Conservation (phyloP, 2,329 filamentous ascomycete species). For the Xylariaceae sp. region DNA sequence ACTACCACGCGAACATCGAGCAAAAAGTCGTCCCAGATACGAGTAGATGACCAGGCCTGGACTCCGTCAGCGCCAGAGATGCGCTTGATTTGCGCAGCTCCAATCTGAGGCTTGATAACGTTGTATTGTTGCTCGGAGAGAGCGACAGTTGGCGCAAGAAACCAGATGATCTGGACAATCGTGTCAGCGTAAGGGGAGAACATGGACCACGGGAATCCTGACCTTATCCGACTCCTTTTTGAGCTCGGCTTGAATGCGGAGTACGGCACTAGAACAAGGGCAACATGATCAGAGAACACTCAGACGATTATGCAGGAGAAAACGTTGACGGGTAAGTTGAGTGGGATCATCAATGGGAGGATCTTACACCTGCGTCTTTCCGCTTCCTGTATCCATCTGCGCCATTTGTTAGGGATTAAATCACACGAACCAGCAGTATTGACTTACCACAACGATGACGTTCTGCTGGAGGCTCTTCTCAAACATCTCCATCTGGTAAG, state of each 20-base stretch:
- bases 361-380: slow-evolving; percentile 70
- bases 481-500: slow-evolving; percentile 74
- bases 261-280: slow-evolving; percentile 49
- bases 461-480: slow-evolving; percentile 63
- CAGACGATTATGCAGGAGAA: not conserved
- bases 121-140: slow-evolving; percentile 62
- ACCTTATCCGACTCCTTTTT: slow-evolving; percentile 54
- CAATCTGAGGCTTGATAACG: slow-evolving; percentile 56
- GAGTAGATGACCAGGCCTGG: slow-evolving; percentile 65
- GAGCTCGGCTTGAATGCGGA: slow-evolving; percentile 62
- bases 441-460: slow-evolving; percentile 62
- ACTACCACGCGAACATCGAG: slow-evolving; percentile 64
- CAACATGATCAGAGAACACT: not conserved
- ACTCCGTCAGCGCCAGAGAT: slow-evolving; percentile 65
- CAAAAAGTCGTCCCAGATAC: slow-evolving; percentile 63
- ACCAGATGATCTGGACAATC: slow-evolving; percentile 58
- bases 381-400: slow-evolving; percentile 73
- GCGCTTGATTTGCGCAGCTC: slow-evolving; percentile 53
- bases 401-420: slow-evolving; percentile 2
- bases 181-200: not conserved
- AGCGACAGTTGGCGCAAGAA: slow-evolving; percentile 63
- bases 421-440: not conserved
- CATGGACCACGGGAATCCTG: slow-evolving; percentile 10
- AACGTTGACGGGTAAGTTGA: not conserved
- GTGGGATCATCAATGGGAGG: not conserved